Base-by-base conservation (phyloP, 768 basidiomycete species). In the Cyclocybe aegerita region DNA sequence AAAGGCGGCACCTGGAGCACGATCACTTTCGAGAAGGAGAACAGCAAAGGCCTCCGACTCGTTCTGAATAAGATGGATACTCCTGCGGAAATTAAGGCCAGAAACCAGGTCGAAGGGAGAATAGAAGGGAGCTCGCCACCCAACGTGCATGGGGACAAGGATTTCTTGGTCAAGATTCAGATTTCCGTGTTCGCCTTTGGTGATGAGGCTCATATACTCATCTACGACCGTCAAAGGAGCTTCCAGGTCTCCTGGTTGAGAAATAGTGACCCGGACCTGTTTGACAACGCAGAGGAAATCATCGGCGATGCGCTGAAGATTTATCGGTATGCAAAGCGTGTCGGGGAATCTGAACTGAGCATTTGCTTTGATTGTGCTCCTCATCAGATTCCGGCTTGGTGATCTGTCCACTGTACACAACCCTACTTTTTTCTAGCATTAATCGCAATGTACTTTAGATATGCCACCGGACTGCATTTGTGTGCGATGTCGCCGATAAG, bases 111-210 rank as follows among this genome's bases (percentile, higher is more conserved):
- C 40, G 12, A 39, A 42, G 29, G 29, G 45, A 33, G 37, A 32
- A 46, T 14, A 45, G 12, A 53, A 52, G 16, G 35, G 48, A 43
- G 40, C 7, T 49, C 60, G 2, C 65, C 63, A 3, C 58, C 61
- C 3, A 69, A 76, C 55, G 53, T 67, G 5, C 70, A 71, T 50
- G 63, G 62, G 29, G 63, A 67, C 8, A 68, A 68, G 31, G 56
- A 59, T 0, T 74, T 76, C 60, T 54, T 77, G 17, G 59, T 72
- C 57, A 77, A 76, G 50, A 60, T 76, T 10, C 72, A 76, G 45
- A 55, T 62, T 15, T 53, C 65, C 4, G 36, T 72, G 7, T 48
- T 60, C 7, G 43, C 69, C 7, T 12, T 51, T 10, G 41, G 41
- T 11, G 46, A 47, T 3, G 50, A 53, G 8, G 33, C 45, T 10